Percentiles rank a stretch among this genome's conserved stretches.
These are phyloP conservation scores for Limnanthes douglasii DNA, from an alignment of 345 rosid species.

Conservation along the genomic window DNA sequence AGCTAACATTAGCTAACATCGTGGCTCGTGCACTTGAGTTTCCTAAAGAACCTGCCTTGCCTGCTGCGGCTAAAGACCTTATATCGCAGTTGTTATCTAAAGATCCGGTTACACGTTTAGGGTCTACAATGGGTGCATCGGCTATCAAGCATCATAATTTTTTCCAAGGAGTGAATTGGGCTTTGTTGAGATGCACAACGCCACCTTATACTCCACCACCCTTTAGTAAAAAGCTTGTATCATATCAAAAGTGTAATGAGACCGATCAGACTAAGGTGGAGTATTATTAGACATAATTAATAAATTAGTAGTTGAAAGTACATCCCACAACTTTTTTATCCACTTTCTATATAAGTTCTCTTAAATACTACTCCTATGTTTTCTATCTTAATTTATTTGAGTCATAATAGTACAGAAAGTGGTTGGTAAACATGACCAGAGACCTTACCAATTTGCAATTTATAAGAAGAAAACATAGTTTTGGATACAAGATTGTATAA, in stretches of 20 bases:
- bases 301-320: too few relatives aligned
- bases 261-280: slow-evolving; percentile 56
- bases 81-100: slow-evolving; percentile 52
- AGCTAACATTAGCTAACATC: slow-evolving; percentile 77
- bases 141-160: slow-evolving; percentile 71
- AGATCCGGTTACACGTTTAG: slow-evolving; percentile 64
- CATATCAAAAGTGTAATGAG: slow-evolving; percentile 53
- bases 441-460: too few relatives aligned
- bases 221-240: slow-evolving; percentile 36
- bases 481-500: too few relatives aligned
- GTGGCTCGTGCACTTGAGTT: slow-evolving; percentile 87
- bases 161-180: slow-evolving; percentile 90
- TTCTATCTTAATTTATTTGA: too few relatives aligned
- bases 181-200: slow-evolving; percentile 60
- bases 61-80: slow-evolving; percentile 49
- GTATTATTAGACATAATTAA: slow-evolving; percentile 27
- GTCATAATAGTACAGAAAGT: too few relatives aligned
- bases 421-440: too few relatives aligned
- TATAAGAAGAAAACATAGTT: too few relatives aligned
- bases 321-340: too few relatives aligned
- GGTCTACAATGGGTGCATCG: slow-evolving; percentile 73
- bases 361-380: too few relatives aligned
- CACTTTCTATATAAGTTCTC: too few relatives aligned
- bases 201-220: slow-evolving; percentile 81
- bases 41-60: slow-evolving; percentile 62